Evolutionary conservation across 106 monocot genomes (phyloP).

Genomic region (Dioscorea dumetorum): DNA sequence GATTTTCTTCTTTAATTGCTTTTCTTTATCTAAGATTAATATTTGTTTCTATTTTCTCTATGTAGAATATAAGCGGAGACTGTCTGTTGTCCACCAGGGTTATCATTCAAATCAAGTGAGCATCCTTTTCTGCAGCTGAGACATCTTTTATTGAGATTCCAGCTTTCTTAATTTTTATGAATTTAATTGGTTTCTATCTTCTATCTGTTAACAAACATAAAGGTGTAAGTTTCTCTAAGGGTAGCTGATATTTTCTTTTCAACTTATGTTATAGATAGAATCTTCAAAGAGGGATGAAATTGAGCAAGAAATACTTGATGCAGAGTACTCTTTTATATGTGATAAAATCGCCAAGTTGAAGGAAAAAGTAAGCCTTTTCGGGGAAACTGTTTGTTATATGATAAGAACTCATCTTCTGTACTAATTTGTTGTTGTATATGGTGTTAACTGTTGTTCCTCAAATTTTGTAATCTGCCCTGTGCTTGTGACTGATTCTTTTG

Average conservation of each 20-base stretch:
- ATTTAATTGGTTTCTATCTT: constrained; percentile 3
- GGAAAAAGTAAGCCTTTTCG: constrained; percentile 41
- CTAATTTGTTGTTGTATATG: too few species aligned
- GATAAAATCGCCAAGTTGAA: constrained; percentile 57
- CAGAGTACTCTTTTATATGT: constrained; percentile 65
- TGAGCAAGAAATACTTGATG: constrained; percentile 63
- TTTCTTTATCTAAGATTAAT: background rate
- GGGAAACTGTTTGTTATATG: too few species aligned
- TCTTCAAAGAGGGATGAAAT: constrained; percentile 34
- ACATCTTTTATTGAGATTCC: constrained; percentile 13
- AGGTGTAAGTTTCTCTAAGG: too few species aligned
- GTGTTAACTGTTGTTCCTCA: too few species aligned
- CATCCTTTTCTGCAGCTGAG: too few species aligned
- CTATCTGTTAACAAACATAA: background rate
- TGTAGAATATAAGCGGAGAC: constrained; percentile 46
- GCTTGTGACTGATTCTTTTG: constrained; percentile 2
- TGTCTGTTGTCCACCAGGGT: constrained; percentile 31
- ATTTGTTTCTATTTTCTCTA: background rate
- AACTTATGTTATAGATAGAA: constrained; percentile 22
- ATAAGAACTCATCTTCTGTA: too few species aligned
- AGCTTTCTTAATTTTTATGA: constrained; percentile 4
- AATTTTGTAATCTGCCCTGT: background rate
- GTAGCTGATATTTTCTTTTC: background rate
- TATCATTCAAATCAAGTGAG: constrained; percentile 10
- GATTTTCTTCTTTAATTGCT: background rate